phyloP scores from a whole-genome alignment of 1,284 basidiomycete species.

The Fomitopsis betulina region DNA sequence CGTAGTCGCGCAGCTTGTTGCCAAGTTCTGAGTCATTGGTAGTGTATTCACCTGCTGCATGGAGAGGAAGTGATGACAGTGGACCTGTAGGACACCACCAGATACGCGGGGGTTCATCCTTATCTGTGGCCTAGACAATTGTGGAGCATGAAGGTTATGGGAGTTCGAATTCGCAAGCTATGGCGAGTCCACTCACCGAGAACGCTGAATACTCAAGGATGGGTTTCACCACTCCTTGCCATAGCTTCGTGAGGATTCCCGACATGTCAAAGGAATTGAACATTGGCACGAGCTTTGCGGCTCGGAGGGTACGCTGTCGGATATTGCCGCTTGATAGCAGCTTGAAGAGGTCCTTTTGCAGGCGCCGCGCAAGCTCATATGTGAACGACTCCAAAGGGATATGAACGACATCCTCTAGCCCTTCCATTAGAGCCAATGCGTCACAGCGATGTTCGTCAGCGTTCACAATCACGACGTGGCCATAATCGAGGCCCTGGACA shows the following conservation, averaged over 20 bases:
- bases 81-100: conserved; percentile 23
- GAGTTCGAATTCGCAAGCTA: neutral
- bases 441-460: conserved; percentile 2
- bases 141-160: too few relatives aligned
- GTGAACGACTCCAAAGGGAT: conserved; percentile 5
- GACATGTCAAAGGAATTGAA: neutral
- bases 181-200: neutral
- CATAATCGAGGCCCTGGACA: conserved; percentile 3
- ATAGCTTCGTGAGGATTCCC: neutral
- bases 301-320: neutral
- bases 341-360: conserved; percentile 3
- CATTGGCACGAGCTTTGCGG: conserved; percentile 1
- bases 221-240: neutral
- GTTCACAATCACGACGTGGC: conserved; percentile 7
- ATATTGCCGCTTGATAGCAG: neutral
- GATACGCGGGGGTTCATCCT: conserved; percentile 7
- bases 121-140: neutral
- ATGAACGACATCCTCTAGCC: neutral
- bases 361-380: neutral
- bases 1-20: conserved; percentile 11
- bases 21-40: neutral
- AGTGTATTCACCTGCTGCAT: conserved; percentile 19
- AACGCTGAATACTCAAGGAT: neutral
- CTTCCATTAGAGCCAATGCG: conserved; percentile 6
- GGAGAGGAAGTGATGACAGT: conserved; percentile 20